phyloP scores from a whole-genome alignment of 2,329 filamentous ascomycete species.

The Fusarium lyarnte region DNA sequence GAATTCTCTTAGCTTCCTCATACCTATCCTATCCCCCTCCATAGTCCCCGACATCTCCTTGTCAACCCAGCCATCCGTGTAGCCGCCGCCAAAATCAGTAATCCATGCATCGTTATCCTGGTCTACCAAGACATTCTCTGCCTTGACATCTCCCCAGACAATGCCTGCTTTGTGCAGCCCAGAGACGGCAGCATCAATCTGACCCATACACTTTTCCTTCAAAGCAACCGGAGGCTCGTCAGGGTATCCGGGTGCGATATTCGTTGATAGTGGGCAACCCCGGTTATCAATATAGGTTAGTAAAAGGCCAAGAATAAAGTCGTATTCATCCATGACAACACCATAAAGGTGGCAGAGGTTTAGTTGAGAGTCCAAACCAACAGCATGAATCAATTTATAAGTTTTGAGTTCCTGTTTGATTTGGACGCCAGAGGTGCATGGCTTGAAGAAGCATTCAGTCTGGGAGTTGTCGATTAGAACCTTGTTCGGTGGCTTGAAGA shows the following conservation, averaged over 20 bases:
- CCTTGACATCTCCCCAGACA: neutral
- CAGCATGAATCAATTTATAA: slow-evolving; percentile 18
- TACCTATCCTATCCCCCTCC: neutral
- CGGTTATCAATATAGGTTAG: slow-evolving; percentile 17
- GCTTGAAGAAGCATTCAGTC: slow-evolving; percentile 37
- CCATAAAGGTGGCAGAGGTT: slow-evolving; percentile 34
- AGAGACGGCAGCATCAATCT: slow-evolving; percentile 3
- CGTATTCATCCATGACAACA: slow-evolving; percentile 24
- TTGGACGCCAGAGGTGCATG: slow-evolving; percentile 14
- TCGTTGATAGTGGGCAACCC: neutral
- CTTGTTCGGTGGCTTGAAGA: slow-evolving; percentile 32
- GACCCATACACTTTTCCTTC: slow-evolving; percentile 22
- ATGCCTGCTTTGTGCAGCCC: accelerated
- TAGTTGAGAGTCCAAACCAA: slow-evolving; percentile 12
- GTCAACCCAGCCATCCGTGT: neutral
- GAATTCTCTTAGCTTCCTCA: neutral
- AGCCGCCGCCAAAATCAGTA: slow-evolving; percentile 2
- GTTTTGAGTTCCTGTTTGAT: slow-evolving; percentile 25
- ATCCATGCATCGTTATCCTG: neutral
- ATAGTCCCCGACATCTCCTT: neutral
- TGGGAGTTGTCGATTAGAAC: slow-evolving; percentile 30
- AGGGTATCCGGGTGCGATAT: neutral
- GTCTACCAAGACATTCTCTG: neutral
- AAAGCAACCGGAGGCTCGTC: slow-evolving; percentile 10
- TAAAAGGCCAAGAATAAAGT: slow-evolving; percentile 25